These are phyloP conservation scores for Veloboletus limbatus DNA, from an alignment of 1,284 basidiomycete genomes.

Conservation along the genomic window DNA sequence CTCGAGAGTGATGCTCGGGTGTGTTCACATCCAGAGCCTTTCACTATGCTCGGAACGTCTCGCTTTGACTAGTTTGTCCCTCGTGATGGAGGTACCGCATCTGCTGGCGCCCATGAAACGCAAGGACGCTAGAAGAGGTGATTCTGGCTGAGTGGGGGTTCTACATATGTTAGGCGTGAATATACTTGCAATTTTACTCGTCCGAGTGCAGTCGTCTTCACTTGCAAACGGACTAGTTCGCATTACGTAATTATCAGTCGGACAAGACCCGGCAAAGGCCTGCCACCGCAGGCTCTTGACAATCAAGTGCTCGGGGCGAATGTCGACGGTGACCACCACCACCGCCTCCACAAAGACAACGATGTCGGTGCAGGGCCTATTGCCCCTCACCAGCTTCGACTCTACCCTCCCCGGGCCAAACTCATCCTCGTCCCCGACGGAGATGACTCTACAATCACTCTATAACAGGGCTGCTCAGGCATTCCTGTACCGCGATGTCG, in stretches of 20 bases:
- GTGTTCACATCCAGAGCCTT: conserved; percentile 35
- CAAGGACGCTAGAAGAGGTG: conserved; percentile 27
- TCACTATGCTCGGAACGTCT: conserved; percentile 33
- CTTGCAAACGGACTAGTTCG: too few relatives aligned
- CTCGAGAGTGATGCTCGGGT: conserved; percentile 57
- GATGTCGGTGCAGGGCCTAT: conserved; percentile 27
- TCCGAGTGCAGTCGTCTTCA: too few relatives aligned
- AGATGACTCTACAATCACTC: conserved; percentile 58
- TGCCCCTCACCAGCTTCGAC: conserved; percentile 27
- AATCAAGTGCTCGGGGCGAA: conserved; percentile 27
- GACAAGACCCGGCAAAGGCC: too few relatives aligned
- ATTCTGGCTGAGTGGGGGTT: conserved; percentile 23
- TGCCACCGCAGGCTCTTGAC: too few relatives aligned
- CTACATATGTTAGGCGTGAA: conserved; percentile 25
- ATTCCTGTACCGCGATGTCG: conserved; percentile 68
- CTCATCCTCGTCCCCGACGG: conserved; percentile 24
- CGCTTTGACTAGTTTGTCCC: conserved; percentile 41
- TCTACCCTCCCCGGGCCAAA: neutral
- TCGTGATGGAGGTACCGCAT: conserved; percentile 57
- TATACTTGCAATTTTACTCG: too few relatives aligned
- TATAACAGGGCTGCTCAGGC: conserved; percentile 73
- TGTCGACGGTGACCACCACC: conserved; percentile 31
- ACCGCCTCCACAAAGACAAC: conserved; percentile 17
- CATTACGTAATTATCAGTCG: too few relatives aligned
- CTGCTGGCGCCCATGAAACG: conserved; percentile 38